Conservation (phyloP, 306 rosid species). For the Alnus rubra region DNA sequence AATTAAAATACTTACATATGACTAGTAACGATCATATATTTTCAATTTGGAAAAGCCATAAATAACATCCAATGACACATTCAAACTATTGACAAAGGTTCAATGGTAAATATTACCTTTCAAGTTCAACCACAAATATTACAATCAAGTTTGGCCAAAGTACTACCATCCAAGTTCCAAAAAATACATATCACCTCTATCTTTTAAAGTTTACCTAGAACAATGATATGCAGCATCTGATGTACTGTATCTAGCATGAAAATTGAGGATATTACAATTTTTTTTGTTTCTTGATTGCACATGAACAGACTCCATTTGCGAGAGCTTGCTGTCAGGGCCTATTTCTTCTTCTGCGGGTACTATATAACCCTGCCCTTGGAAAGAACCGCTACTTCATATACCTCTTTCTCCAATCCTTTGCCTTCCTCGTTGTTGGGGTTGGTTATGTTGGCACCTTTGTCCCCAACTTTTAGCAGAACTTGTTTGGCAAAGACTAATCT, state of each 20-base stretch:
- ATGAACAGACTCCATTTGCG: slow-evolving; percentile 65
- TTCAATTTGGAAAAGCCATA: too few relatives aligned
- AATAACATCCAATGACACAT: too few relatives aligned
- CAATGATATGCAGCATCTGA: background rate
- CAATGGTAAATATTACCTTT: too few relatives aligned
- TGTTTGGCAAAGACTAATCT: background rate
- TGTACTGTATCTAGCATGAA: background rate
- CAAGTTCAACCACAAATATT: too few relatives aligned
- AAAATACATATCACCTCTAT: too few relatives aligned
- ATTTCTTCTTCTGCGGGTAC: slow-evolving; percentile 79
- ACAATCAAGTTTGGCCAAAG: too few relatives aligned
- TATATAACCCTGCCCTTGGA: slow-evolving; percentile 65
- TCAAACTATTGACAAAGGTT: too few relatives aligned
- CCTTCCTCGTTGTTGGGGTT: slow-evolving; percentile 84
- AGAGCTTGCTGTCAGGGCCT: slow-evolving; percentile 73
- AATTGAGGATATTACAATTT: background rate
- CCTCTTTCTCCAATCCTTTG: slow-evolving; percentile 83
- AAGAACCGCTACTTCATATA: slow-evolving; percentile 72
- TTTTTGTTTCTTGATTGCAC: slow-evolving; percentile 25
- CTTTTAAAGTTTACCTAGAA: background rate
- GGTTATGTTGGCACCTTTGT: slow-evolving; percentile 83
- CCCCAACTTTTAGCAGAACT: slow-evolving; percentile 48
- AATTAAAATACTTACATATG: too few relatives aligned
- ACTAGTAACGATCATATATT: too few relatives aligned
- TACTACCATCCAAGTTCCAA: too few relatives aligned